Base-by-base conservation (phyloP, 495 filamentous ascomycete genomes). In the Neurospora africana region DNA sequence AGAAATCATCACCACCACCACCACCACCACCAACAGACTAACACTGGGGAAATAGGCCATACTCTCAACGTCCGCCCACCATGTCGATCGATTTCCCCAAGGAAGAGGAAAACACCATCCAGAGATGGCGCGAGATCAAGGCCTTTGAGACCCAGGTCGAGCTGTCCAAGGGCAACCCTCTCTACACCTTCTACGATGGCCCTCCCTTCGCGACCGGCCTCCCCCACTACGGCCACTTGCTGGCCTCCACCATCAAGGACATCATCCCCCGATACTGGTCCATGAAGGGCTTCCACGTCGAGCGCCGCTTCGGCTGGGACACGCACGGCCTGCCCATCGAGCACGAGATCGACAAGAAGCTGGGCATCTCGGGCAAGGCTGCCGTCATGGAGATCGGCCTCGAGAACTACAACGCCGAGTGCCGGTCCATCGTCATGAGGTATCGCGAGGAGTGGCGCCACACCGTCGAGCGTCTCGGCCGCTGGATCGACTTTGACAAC, bases 401-500 rank as follows among this genome's bases (percentile, higher is more conserved):
- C 74, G 93, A 87, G 73, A 91, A 91, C 75, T 99, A 99, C 85
- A 99, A 99, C 79, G 90, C 85, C 69, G 94, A 98, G 83, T 99
- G 95, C 80, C 87, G 90, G 70, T 90, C 92, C 68, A 98, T 98
- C 81, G 95, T 98, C 73, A 97, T 98, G 94, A 88, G 92, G 75
- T 99, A 90, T 80, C 89, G 93, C 30, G 82, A 86, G 10, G 95
- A 98, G 82, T 99, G 95, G 96, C 87, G 93, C 71, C 82, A 91
- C 73, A 97, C 93, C 21, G 92, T 99, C 72, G 93, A 97, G 71
- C 82, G 95, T 61, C 82, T 99, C 36, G 95, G 96, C 65, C 91
- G 96, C 70, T 99, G 96, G 95, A 94, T 98, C 76, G 96, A 99
- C 82, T 97, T 98, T 73, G 96, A 98, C 81, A 95, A 97, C 77